Evolutionary conservation across 2,329 filamentous ascomycete genomes (phyloP), one percentile per base, ranked within the genome.

Genomic region (Aspergillus tamarii): DNA sequence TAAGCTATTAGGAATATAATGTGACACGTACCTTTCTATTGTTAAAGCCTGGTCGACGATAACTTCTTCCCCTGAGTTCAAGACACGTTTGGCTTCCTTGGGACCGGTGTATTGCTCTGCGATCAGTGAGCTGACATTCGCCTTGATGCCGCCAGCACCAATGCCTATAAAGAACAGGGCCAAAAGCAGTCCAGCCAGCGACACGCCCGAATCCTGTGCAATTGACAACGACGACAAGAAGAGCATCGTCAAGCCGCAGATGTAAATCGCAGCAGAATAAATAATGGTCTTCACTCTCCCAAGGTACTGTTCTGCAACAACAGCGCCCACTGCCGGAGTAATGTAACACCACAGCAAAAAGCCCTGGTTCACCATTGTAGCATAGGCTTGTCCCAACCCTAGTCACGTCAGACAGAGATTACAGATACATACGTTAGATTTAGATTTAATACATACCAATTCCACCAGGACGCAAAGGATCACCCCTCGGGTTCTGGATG

Each of bases 111-210:
- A 86, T 74, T 89, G 87, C 65, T 89, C 87, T 46, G 85, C 85
- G 58, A 85, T 84, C 39, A 82, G 68, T 19, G 80, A 79, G 36
- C 74, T 74, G 46, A 82, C 81, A 73, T 88, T 89, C 56, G 85
- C 82, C 77, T 89, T 89, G 78, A 89, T 88, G 39, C 85, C 85
- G 58, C 87, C 87, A 0, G 85, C 87, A 28, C 86, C 86, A 19
- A 88, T 72, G 34, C 86, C 87, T 63, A 88, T 87, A 62, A 88
- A 70, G 64, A 88, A 78, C 66, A 85, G 76, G 30, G 83, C 79
- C 16, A 79, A 68, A 30, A 83, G 84, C 82, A 52, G 85, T 70
- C 59, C 45, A 14, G 7, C 0, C 6, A 48, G 14, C 14, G 45
- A 26, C 23, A 28, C 21, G 10, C 45, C 45, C 7, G 28, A 4